Percentiles rank a stretch among this genome's conserved stretches.
These are phyloP conservation scores for Cylindrodendrum hubeiense DNA, from an alignment of 2,329 filamentous ascomycete genomes.

Conservation along the genomic window DNA sequence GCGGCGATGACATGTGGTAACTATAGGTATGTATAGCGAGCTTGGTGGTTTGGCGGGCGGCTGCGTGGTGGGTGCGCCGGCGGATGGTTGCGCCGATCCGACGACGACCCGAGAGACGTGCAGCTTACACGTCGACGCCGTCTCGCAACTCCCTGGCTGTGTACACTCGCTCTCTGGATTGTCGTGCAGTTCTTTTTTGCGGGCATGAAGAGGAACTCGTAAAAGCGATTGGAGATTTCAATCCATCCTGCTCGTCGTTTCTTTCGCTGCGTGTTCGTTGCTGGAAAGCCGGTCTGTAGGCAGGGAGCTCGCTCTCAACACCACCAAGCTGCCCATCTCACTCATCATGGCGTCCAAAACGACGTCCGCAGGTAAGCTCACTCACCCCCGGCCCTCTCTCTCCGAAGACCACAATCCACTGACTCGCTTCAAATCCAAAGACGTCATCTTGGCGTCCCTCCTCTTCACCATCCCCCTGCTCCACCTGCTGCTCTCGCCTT, in stretches of 20 bases:
- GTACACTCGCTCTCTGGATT: background rate
- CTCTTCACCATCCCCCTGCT: slow-evolving; percentile 70
- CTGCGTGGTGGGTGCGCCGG: slow-evolving; percentile 33
- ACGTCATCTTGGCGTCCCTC: slow-evolving; percentile 41
- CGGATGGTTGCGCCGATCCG: slow-evolving; percentile 51
- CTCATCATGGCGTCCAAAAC: slow-evolving; percentile 30
- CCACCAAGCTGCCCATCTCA: background rate
- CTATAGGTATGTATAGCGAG: slow-evolving; percentile 7
- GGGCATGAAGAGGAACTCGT: background rate
- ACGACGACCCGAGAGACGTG: slow-evolving; percentile 4
- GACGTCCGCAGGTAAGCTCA: slow-evolving; percentile 34
- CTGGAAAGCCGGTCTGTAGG: background rate
- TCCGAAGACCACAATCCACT: background rate
- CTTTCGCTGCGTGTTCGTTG: background rate
- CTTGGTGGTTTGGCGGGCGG: background rate
- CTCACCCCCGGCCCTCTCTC: background rate
- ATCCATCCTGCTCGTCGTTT: background rate
- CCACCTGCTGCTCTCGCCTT: slow-evolving; percentile 82
- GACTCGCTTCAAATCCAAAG: slow-evolving; percentile 27
- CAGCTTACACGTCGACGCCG: slow-evolving; percentile 1
- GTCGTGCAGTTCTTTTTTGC: background rate
- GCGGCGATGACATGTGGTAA: slow-evolving; percentile 29
- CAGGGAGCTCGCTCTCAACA: background rate
- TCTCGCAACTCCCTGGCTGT: background rate
- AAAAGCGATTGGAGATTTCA: background rate